Percentiles rank a stretch among this genome's conserved stretches.
Conservation (phyloP, 2,329 filamentous ascomycete genomes). For the Sodiomyces alkalinus region DNA sequence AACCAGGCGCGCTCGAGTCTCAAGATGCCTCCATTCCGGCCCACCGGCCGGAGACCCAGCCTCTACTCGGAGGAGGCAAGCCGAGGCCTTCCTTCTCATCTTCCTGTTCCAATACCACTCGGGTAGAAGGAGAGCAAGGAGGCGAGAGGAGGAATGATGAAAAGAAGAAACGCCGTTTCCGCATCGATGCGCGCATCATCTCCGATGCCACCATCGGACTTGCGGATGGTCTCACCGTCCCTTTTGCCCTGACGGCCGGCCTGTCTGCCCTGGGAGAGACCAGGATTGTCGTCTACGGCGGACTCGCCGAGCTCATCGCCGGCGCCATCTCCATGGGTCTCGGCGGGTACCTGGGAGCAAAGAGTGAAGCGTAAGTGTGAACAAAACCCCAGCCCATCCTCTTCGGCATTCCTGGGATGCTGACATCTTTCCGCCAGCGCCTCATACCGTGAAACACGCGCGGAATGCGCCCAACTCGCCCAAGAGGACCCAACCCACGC, state of each 20-base stretch:
- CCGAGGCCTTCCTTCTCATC: not conserved
- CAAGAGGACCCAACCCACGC: constrained; percentile 23
- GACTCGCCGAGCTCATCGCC: constrained; percentile 59
- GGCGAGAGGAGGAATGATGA: too few species aligned
- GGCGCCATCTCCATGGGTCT: constrained; percentile 68
- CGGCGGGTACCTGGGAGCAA: constrained; percentile 55
- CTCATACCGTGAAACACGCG: constrained; percentile 10
- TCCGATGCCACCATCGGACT: constrained; percentile 41
- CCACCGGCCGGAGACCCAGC: constrained; percentile 8
- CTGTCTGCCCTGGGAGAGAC: constrained; percentile 51
- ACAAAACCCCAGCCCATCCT: not conserved
- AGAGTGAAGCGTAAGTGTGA: constrained; percentile 29
- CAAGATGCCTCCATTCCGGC: constrained; percentile 7
- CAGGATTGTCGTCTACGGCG: constrained; percentile 53
- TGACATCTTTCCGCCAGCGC: too few species aligned
- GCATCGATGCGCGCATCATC: constrained; percentile 9
- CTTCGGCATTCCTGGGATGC: too few species aligned
- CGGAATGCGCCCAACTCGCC: constrained; percentile 25
- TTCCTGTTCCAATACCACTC: too few species aligned
- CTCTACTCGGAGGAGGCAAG: constrained; percentile 4
- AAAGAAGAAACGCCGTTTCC: constrained; percentile 1
- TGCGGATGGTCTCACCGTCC: constrained; percentile 65
- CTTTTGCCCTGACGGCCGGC: constrained; percentile 64
- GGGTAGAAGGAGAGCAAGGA: too few species aligned
- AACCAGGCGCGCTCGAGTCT: too few species aligned